phyloP scores from a whole-genome alignment of 2,329 filamentous ascomycete genomes.

The Exophiala xenobiotica region DNA sequence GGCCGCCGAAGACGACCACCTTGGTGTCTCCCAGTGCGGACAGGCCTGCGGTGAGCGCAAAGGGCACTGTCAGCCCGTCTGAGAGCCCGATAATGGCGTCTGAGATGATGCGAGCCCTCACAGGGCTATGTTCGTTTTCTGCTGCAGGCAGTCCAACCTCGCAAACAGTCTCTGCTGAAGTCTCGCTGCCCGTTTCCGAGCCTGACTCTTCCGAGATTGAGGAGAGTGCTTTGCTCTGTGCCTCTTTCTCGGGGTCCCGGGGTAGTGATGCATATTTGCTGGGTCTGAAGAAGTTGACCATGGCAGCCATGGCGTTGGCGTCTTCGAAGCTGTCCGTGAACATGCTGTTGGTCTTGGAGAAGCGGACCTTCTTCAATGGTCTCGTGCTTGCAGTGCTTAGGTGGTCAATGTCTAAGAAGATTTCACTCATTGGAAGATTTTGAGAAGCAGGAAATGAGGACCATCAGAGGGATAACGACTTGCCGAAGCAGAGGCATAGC shows the following conservation, averaged over 20 bases:
- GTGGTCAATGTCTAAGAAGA: conserved; percentile 1
- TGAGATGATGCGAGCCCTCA: conserved; percentile 25
- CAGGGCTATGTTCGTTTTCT: conserved; percentile 4
- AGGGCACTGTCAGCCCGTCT: conserved; percentile 76
- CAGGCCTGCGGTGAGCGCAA: conserved; percentile 73
- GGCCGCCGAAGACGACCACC: conserved; percentile 68
- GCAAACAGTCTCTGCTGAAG: conserved; percentile 15
- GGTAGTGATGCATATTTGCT: conserved; percentile 11
- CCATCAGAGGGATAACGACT: not conserved
- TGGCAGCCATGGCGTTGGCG: conserved; percentile 21
- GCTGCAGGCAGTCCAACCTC: not conserved
- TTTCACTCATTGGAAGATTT: not conserved
- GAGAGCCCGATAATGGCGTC: conserved; percentile 75
- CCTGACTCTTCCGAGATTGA: conserved; percentile 4
- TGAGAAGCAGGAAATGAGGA: not conserved
- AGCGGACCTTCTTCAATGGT: not conserved
- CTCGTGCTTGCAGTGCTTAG: not conserved
- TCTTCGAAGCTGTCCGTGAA: conserved; percentile 22
- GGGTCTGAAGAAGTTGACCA: conserved; percentile 16
- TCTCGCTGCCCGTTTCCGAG: conserved; percentile 19
- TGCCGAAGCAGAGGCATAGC: not conserved
- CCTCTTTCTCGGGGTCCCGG: conserved; percentile 15
- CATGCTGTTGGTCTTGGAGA: conserved; percentile 9
- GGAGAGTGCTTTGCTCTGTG: conserved; percentile 1
- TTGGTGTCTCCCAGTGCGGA: conserved; percentile 59